Base-by-base conservation (phyloP, 306 rosid species). In the Oxytropis ochrocephala region DNA sequence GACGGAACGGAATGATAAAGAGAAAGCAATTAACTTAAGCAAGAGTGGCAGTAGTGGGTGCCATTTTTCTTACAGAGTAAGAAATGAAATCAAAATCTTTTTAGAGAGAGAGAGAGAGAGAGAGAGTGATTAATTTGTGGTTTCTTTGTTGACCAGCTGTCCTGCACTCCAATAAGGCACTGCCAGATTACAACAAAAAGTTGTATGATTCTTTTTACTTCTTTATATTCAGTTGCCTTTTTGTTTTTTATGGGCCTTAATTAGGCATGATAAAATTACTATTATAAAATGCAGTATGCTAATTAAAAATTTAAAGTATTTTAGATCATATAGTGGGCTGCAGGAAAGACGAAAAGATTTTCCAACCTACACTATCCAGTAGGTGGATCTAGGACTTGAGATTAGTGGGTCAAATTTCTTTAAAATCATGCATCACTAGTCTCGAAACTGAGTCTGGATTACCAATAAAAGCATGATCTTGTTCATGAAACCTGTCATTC, bases 41-140 rank as follows among this genome's bases (percentile, higher is more conserved):
- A 39, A 29, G 55, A 27, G 74, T 72, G 43, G 75, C 46, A 39
- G 18, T 49, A 27, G 74, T 72, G 43, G 65, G 75, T 68, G 66
- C 73, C 76, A 60, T 59, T 84, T 84, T 79, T 81, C 88, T 86
- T 84, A 81, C 55, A 16, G 41, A 75, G 62, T 80, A 85, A 85
- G 90, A 52, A 77, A 80, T 24, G 71, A 58, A 7, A 10, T 67
- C 7, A 38, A 53, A 42, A 18, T 60, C 44, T 29, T n/a, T 59
- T 32, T 12, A n/a, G n/a, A n/a, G n/a, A n/a, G n/a, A n/a, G n/a
- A n/a, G n/a, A n/a, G n/a, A n/a, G n/a, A n/a, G n/a, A n/a, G n/a
- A n/a, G 30, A 11, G 29, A 69, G 53, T 3, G 8, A 41, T 65
- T 44, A 7, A 66, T 42, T 74, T 51, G 66, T 41, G 78, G 39